Conservation (phyloP, 495 filamentous ascomycete genomes). For the Podospora australis region DNA sequence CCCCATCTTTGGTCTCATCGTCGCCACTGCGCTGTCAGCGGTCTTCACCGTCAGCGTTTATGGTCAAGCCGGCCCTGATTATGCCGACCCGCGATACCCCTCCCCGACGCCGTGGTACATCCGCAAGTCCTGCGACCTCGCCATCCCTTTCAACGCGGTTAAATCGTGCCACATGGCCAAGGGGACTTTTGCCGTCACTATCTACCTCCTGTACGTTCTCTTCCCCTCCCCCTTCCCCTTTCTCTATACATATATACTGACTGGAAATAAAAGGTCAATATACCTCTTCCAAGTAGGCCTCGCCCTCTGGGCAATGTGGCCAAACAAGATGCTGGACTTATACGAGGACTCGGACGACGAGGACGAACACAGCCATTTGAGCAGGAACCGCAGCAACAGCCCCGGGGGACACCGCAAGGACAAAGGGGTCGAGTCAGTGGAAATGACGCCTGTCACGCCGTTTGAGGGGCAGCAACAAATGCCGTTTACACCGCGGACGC, state of each 20-base stretch:
- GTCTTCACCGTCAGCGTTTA: constrained; percentile 63
- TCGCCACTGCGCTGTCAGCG: constrained; percentile 52
- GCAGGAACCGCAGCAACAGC: no score
- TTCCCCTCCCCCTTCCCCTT: background rate
- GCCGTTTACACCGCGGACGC: constrained; percentile 48
- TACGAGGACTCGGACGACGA: constrained; percentile 35
- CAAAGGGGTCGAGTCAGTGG: constrained; percentile 24
- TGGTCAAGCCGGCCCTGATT: constrained; percentile 74
- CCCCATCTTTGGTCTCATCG: constrained; percentile 56
- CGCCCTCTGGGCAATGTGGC: constrained; percentile 55
- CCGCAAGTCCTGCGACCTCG: constrained; percentile 65
- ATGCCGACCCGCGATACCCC: constrained; percentile 62
- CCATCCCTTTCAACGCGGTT: constrained; percentile 45
- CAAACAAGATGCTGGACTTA: constrained; percentile 39
- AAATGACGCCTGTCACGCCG: constrained; percentile 31
- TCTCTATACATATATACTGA: background rate
- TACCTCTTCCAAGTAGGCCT: constrained; percentile 53
- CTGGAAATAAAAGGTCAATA: constrained; percentile 33
- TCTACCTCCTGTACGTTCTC: constrained; percentile 62
- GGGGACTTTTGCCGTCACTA: constrained; percentile 60
- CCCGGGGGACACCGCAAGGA: constrained; percentile 8
- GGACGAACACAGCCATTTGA: constrained; percentile 19
- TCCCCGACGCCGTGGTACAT: constrained; percentile 79
- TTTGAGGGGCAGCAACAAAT: constrained; percentile 7
- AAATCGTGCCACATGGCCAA: constrained; percentile 74